These are phyloP conservation scores for Penicillium odoratum DNA, from an alignment of 495 filamentous ascomycete genomes.

Conservation along the genomic window DNA sequence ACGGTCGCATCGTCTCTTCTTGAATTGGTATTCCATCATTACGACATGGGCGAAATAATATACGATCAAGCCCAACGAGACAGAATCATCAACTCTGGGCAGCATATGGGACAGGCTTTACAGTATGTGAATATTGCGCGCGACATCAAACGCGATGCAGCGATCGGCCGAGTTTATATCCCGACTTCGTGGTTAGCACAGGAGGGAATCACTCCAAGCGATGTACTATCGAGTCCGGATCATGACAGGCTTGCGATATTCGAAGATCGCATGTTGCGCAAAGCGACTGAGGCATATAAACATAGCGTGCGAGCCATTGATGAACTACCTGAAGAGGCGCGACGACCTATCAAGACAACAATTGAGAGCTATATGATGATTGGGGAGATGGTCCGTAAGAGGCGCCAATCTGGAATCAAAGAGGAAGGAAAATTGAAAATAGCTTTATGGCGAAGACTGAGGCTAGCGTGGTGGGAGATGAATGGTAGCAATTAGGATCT, in stretches of 20 bases:
- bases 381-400: constrained; percentile 33
- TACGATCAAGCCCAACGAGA: constrained; percentile 1
- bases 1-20: constrained; percentile 67
- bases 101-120: constrained; percentile 64
- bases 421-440: constrained; percentile 45
- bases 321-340: constrained; percentile 53
- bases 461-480: constrained; percentile 15
- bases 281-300: constrained; percentile 55
- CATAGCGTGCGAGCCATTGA: constrained; percentile 52
- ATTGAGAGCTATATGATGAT: constrained; percentile 77
- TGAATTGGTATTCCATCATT: constrained; percentile 59
- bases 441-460: constrained; percentile 12
- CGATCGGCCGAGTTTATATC: constrained; percentile 61
- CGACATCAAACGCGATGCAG: constrained; percentile 62
- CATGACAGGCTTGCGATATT: constrained; percentile 41
- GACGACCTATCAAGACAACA: constrained; percentile 62
- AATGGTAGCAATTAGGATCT: not conserved
- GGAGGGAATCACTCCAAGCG: constrained; percentile 49
- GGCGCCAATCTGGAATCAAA: constrained; percentile 43
- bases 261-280: constrained; percentile 52
- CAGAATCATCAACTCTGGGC: constrained; percentile 43
- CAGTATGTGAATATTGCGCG: constrained; percentile 73
- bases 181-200: constrained; percentile 60
- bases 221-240: constrained; percentile 50
- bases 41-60: not conserved